phyloP scores from a whole-genome alignment of 2,329 filamentous ascomycete genomes.

The Mycogone perniciosa region DNA sequence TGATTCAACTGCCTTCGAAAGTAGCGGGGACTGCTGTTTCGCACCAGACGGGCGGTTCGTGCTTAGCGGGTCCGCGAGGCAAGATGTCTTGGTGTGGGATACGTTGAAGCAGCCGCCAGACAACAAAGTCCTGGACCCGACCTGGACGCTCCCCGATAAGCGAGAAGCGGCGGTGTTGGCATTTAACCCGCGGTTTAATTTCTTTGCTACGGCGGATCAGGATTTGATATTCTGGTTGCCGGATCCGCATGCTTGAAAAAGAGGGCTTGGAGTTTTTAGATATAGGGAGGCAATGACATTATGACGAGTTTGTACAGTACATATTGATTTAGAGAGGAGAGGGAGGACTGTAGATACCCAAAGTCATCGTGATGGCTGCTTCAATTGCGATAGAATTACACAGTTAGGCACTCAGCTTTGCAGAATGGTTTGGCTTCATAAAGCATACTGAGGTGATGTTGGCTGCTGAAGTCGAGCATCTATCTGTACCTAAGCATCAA shows the following conservation, averaged over 20 bases:
- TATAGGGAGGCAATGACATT: not conserved
- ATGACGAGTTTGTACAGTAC: not conserved
- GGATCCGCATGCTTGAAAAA: slow-evolving; percentile 49
- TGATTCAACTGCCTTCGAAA: slow-evolving; percentile 39
- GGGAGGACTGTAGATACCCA: slow-evolving; percentile 12
- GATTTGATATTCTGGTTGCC: slow-evolving; percentile 76
- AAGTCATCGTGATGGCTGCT: too few species aligned
- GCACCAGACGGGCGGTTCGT: slow-evolving; percentile 85
- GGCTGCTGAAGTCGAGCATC: too few species aligned
- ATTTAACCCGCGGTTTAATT: slow-evolving; percentile 87
- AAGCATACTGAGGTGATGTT: too few species aligned
- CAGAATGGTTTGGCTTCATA: too few species aligned
- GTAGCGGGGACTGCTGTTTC: slow-evolving; percentile 78
- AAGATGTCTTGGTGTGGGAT: slow-evolving; percentile 84
- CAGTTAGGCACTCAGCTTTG: too few species aligned
- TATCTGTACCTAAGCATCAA: too few species aligned
- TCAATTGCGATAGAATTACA: too few species aligned
- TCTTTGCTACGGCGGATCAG: slow-evolving; percentile 83
- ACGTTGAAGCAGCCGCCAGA: slow-evolving; percentile 51
- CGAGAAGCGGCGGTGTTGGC: slow-evolving; percentile 68
- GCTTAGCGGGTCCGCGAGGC: slow-evolving; percentile 62
- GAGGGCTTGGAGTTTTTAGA: too few species aligned
- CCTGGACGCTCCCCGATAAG: slow-evolving; percentile 58
- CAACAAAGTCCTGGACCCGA: slow-evolving; percentile 56
- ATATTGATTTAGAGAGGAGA: not conserved